These are phyloP conservation scores for Amauroascus niger DNA, from an alignment of 2,329 filamentous ascomycete species.

Conservation along the genomic window DNA sequence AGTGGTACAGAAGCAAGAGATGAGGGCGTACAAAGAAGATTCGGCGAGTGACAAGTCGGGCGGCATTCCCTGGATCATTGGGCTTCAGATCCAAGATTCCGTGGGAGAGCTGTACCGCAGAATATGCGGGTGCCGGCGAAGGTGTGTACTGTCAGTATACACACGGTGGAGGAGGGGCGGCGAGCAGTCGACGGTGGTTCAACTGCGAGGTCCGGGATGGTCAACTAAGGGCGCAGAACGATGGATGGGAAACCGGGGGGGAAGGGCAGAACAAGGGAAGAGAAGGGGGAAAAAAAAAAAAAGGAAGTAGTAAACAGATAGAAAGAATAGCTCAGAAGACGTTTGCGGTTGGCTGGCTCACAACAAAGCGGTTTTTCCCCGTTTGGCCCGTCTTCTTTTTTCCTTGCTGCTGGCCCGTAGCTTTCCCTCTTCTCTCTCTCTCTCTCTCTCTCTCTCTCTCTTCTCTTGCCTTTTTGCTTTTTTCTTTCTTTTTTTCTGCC, in stretches of 20 bases:
- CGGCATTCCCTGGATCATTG: slow-evolving; percentile 12
- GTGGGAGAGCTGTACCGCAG: slow-evolving; percentile 5
- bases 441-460: not conserved
- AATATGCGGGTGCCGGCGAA: slow-evolving; percentile 2
- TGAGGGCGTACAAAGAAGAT: slow-evolving; percentile 19
- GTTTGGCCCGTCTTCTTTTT: no score
- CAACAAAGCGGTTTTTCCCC: no score
- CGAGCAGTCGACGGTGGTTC: not conserved
- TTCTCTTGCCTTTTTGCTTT: not conserved
- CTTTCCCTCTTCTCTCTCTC: no score
- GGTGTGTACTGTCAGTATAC: no score
- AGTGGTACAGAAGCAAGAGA: slow-evolving; percentile 16
- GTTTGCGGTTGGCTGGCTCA: no score
- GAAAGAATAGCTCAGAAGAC: not conserved
- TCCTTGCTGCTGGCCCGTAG: no score
- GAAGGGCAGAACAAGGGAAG: no score
- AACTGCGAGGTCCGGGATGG: not conserved
- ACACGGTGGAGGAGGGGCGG: not conserved
- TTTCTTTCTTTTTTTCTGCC: not conserved
- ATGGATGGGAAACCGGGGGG: no score
- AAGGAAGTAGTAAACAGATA: not conserved
- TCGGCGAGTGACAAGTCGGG: slow-evolving; percentile 10
- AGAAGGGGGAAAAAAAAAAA: not conserved
- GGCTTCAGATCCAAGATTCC: slow-evolving; percentile 7
- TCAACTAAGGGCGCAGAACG: no score